phyloP scores from a whole-genome alignment of 2,329 filamentous ascomycete species.

The Alternaria tenuissima region DNA sequence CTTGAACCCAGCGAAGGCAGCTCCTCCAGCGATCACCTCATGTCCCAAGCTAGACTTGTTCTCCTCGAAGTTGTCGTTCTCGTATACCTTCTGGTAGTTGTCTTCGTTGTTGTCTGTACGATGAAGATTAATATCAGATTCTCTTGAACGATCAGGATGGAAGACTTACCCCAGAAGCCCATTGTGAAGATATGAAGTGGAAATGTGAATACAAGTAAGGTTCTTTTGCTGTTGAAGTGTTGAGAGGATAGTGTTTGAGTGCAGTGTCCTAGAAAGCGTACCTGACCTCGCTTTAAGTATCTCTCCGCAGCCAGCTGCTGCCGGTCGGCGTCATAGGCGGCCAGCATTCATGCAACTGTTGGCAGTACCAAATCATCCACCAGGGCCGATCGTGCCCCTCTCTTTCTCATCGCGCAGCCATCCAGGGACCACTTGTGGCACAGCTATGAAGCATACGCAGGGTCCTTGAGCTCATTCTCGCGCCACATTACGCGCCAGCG shows the following conservation, averaged over 20 bases:
- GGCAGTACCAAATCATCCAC: slow-evolving; percentile 14
- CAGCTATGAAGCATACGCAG: slow-evolving; percentile 19
- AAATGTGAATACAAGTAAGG: not conserved
- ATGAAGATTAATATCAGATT: slow-evolving; percentile 1
- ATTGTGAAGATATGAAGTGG: slow-evolving; percentile 41
- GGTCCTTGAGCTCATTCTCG: slow-evolving; percentile 12
- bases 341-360: slow-evolving; percentile 2
- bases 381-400: slow-evolving; percentile 33
- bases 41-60: slow-evolving; percentile 73
- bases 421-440: slow-evolving; percentile 34
- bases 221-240: not conserved
- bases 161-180: slow-evolving; percentile 54
- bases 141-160: not conserved
- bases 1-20: slow-evolving; percentile 82
- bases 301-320: slow-evolving; percentile 9
- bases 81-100: slow-evolving; percentile 65
- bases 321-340: slow-evolving; percentile 22
- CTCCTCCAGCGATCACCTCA: slow-evolving; percentile 77
- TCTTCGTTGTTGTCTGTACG: slow-evolving; percentile 61
- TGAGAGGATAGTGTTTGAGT: not conserved
- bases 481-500: slow-evolving; percentile 29
- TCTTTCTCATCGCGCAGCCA: slow-evolving; percentile 27
- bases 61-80: slow-evolving; percentile 54
- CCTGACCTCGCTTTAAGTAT: slow-evolving; percentile 24
- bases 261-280: not conserved